Evolutionary conservation across 345 rosid species (phyloP).

Genomic region (Syzygium jambos): DNA sequence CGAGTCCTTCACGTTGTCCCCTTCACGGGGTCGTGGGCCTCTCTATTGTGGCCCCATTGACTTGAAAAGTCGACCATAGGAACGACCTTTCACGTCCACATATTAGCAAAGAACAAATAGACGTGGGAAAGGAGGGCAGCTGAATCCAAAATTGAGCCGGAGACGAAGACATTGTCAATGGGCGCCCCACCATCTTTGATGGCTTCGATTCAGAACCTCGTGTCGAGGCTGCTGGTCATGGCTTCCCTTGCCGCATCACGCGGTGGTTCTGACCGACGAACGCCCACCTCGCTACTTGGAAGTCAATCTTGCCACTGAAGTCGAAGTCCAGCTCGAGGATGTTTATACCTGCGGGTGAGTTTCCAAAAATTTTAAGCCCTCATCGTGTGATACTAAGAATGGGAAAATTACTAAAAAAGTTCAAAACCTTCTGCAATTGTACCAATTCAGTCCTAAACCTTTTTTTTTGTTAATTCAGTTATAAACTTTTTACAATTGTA

Average conservation of each 20-base stretch:
- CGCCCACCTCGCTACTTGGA: background rate
- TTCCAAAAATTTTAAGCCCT: background rate
- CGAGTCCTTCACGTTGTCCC: background rate
- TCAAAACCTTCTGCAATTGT: no score
- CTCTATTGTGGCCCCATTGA: background rate
- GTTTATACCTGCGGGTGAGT: slow-evolving; percentile 6
- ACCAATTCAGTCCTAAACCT: no score
- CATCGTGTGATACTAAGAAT: background rate
- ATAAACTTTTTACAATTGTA: no score
- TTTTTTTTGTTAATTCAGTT: no score
- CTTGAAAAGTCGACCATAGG: background rate
- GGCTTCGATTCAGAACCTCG: background rate
- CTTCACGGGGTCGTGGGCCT: background rate
- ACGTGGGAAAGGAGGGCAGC: background rate
- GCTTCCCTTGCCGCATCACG: background rate
- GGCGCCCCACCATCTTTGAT: background rate
- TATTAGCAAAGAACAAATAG: background rate
- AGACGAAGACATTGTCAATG: background rate
- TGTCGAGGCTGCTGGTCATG: background rate
- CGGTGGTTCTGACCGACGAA: background rate
- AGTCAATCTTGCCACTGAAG: background rate
- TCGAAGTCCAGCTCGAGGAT: slow-evolving; percentile 3
- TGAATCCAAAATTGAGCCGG: background rate
- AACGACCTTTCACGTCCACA: background rate
- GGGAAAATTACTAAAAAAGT: no score